These are phyloP conservation scores for Polygonum maritimum DNA, from an alignment of 148 eudicot genomes.

Conservation along the genomic window DNA sequence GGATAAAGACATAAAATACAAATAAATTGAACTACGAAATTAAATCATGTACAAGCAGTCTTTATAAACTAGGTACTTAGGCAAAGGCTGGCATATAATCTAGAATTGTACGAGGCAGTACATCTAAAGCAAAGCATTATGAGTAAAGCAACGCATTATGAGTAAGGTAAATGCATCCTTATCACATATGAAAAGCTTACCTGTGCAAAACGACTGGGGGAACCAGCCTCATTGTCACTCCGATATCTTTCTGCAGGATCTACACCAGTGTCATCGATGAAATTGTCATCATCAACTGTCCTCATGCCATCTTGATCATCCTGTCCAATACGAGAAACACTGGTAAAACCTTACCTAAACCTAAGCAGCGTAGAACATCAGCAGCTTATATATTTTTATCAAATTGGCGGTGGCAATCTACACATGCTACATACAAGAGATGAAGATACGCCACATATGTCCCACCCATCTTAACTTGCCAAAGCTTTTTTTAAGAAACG, in stretches of 20 bases:
- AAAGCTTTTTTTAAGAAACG: background rate
- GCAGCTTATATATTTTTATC: background rate
- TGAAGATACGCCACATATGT: no score
- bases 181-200: conserved; percentile 20
- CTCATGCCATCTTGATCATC: conserved; percentile 68
- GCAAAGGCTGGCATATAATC: background rate
- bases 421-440: background rate
- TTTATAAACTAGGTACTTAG: background rate
- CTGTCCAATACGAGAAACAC: conserved; percentile 25
- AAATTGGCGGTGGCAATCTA: background rate
- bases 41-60: background rate
- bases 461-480: background rate
- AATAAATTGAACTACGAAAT: background rate
- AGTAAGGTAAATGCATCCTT: background rate
- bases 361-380: background rate
- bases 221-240: conserved; percentile 58
- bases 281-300: conserved; percentile 80
- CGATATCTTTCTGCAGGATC: conserved; percentile 74
- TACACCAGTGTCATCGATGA: conserved; percentile 81
- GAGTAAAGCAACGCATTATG: background rate
- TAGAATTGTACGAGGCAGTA: background rate
- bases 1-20: background rate
- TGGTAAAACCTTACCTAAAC: background rate
- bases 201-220: conserved; percentile 82
- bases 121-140: background rate